Base-by-base conservation (phyloP, 257 asterid species). In the Ajuga chamaepitys region DNA sequence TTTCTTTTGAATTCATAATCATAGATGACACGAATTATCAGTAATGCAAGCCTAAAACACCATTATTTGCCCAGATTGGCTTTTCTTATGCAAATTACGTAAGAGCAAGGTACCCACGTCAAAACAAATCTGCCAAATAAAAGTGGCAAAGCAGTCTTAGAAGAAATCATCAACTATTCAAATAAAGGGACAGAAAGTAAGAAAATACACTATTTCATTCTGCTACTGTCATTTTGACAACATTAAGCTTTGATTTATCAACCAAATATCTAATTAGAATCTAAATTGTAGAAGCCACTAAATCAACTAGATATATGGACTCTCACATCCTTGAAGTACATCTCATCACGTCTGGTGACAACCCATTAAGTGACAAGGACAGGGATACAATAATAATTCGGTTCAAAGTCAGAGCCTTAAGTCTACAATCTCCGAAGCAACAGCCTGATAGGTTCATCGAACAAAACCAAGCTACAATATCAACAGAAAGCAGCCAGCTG, bases 1-100 rank as follows among this genome's bases (percentile, higher is more conserved):
- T 37, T 70, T 28, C 46, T 55, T 45, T 24, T 55, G 63, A 47
- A 51, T 50, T 58, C 62, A 38, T 17, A 71, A 20, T 26, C 64
- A 20, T 17, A 65, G 22, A 56, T 10, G 62, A 54, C 16, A 71
- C 17, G 14, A 62, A 30, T 34, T n/a, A 37, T 48, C 28, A 25
- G 11, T 17, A 14, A 25, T 47, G 32, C 13, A 41, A 53, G 66
- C 54, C 13, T 40, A 13, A 63, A 37, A 13, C 35, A 41, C 14
- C 13, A 41, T 41, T 21, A 9, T 17, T 10, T 17, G 51, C 47
- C 47, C 42, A 13, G 9, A 44, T 32, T 22, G 45, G 34, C 46
- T 66, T 7, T 60, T 71, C 24, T 25, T 22, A 40, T 55, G 53
- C 60, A 54, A 18, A 37, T 38, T 67, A 64, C 13, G 14, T 24